phyloP scores from a whole-genome alignment of 805 yeast genomes.

The Wickerhamiella australiensis region DNA sequence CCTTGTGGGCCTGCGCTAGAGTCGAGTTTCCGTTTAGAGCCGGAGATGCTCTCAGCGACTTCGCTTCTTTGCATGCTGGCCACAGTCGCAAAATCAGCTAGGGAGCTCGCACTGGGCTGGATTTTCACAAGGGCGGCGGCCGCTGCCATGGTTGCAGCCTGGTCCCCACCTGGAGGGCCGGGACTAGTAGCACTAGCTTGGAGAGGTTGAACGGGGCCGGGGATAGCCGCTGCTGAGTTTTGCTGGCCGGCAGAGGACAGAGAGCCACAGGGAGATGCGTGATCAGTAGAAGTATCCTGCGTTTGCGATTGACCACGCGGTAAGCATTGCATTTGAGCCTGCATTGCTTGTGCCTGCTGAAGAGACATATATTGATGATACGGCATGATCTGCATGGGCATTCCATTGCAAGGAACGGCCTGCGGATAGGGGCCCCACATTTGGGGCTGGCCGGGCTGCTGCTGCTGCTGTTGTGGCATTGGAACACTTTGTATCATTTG shows the following conservation, averaged over 20 bases:
- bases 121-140: background rate
- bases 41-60: background rate
- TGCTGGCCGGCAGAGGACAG: background rate
- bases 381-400: background rate
- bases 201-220: background rate
- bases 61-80: background rate
- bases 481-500: no score
- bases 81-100: background rate
- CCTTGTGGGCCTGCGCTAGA: no score
- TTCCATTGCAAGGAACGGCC: background rate
- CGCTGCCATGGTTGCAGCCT: background rate
- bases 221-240: background rate
- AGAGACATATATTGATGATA: background rate
- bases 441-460: conserved; percentile 1
- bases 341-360: background rate
- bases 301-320: background rate
- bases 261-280: no score
- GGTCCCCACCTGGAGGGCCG: background rate
- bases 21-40: background rate
- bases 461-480: background rate
- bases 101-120: background rate
- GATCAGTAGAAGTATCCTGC: no score
- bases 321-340: background rate
- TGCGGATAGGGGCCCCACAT: background rate
- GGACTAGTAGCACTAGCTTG: background rate